These are phyloP conservation scores for Cladorrhinum sp. DNA, from an alignment of 2,329 filamentous ascomycete genomes.

Conservation along the genomic window DNA sequence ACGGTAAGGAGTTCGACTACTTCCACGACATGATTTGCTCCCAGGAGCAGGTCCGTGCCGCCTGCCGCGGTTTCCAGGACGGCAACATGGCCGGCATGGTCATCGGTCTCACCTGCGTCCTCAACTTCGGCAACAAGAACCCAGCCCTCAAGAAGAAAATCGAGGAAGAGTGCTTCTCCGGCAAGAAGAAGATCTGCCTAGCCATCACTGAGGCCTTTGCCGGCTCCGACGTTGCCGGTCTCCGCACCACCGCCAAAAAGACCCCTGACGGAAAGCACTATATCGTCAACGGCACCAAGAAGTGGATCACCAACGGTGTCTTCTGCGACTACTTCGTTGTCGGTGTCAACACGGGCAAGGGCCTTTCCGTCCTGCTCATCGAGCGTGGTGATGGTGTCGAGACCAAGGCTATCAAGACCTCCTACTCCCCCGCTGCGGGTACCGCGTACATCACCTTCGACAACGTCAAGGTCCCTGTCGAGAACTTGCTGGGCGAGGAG, in stretches of 20 bases:
- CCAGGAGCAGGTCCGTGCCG: slow-evolving; percentile 70
- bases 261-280: slow-evolving; percentile 73
- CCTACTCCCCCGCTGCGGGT: slow-evolving; percentile 74
- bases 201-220: slow-evolving; percentile 89
- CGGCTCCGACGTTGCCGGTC: slow-evolving; percentile 74
- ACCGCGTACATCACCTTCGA: slow-evolving; percentile 80
- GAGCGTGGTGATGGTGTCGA: slow-evolving; percentile 71
- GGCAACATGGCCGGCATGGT: slow-evolving; percentile 86
- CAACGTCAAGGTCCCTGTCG: slow-evolving; percentile 79
- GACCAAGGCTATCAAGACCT: slow-evolving; percentile 75
- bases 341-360: slow-evolving; percentile 74
- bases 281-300: slow-evolving; percentile 71
- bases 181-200: slow-evolving; percentile 83
- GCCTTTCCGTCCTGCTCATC: slow-evolving; percentile 73
- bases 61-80: slow-evolving; percentile 78
- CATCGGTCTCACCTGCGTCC: slow-evolving; percentile 74
- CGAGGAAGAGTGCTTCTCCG: slow-evolving; percentile 68
- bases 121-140: slow-evolving; percentile 69
- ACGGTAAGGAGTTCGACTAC: slow-evolving; percentile 81
- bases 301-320: slow-evolving; percentile 82
- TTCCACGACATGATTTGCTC: slow-evolving; percentile 76
- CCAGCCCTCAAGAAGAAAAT: slow-evolving; percentile 63
- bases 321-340: slow-evolving; percentile 82
- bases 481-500: slow-evolving; percentile 75
- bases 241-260: slow-evolving; percentile 75